phyloP scores from a whole-genome alignment of 2,329 filamentous ascomycete genomes.

The Colletotrichum eleusines region DNA sequence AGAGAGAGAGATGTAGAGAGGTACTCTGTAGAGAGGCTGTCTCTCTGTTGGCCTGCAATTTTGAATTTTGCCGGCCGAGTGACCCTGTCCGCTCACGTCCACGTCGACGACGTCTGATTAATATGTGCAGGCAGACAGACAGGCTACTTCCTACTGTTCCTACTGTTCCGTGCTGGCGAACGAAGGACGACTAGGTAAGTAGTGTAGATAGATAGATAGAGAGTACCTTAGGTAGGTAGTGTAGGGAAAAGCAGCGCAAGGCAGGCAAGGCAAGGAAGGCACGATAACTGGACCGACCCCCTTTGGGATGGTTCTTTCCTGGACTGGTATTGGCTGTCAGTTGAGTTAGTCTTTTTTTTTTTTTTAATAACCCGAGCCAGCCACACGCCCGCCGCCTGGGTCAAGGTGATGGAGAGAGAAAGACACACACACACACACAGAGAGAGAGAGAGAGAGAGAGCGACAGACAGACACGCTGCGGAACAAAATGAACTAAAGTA shows the following conservation, averaged over 20 bases:
- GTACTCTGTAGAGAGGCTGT: not conserved
- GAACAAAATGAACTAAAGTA: not conserved
- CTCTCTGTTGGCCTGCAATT: conserved; percentile 11
- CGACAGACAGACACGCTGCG: not conserved
- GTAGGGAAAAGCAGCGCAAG: conserved; percentile 10
- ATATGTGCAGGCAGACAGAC: not conserved
- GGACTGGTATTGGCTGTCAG: conserved; percentile 21
- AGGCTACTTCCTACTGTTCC: no score
- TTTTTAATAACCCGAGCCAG: conserved; percentile 15
- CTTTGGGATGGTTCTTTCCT: conserved; percentile 4
- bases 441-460: no score
- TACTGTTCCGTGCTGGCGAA: conserved; percentile 4
- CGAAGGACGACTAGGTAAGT: not conserved
- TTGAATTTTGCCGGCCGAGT: conserved; percentile 18
- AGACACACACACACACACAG: no score
- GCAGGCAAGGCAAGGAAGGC: conserved; percentile 14
- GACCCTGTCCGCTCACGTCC: conserved; percentile 20
- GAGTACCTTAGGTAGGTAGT: not conserved
- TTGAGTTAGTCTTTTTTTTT: conserved; percentile 18
- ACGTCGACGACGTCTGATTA: conserved; percentile 4
- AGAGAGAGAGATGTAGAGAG: not conserved
- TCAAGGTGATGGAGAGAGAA: not conserved
- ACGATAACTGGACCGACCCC: conserved; percentile 8
- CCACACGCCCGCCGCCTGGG: conserved; percentile 3
- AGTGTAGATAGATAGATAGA: not conserved